phyloP scores from a whole-genome alignment of 768 basidiomycete genomes.

The Leccinum barrowsii region DNA sequence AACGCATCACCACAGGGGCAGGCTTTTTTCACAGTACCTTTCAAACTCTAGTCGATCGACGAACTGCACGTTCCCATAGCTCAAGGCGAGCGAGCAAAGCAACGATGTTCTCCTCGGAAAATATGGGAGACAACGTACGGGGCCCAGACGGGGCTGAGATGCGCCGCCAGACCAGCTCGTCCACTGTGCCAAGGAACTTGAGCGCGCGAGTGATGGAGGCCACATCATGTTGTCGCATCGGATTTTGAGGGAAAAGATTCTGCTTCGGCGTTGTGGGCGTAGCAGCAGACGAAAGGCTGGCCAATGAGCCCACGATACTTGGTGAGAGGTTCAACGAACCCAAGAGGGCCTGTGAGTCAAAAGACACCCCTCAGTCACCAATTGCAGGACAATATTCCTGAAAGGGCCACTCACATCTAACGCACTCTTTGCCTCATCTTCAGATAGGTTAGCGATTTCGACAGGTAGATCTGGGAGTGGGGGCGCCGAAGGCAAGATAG shows the following conservation, averaged over 20 bases:
- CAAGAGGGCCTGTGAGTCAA: slow-evolving; percentile 9
- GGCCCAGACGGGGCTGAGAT: slow-evolving; percentile 7
- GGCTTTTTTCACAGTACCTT: background rate
- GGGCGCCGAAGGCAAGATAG: background rate
- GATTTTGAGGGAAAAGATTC: background rate
- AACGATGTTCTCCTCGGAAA: slow-evolving; percentile 24
- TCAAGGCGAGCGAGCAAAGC: slow-evolving; percentile 24
- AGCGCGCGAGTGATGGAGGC: slow-evolving; percentile 22
- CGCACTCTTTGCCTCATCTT: slow-evolving; percentile 19
- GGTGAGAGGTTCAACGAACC: slow-evolving; percentile 14
- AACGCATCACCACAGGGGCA: background rate
- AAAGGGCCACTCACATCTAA: slow-evolving; percentile 17
- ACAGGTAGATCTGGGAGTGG: slow-evolving; percentile 2
- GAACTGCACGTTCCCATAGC: slow-evolving; percentile 28
- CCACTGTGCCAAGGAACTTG: slow-evolving; percentile 24
- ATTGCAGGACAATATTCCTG: background rate
- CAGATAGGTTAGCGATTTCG: slow-evolving; percentile 22
- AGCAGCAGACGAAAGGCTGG: background rate
- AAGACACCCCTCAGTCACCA: background rate
- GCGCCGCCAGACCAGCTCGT: slow-evolving; percentile 30
- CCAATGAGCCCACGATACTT: background rate
- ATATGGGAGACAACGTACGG: slow-evolving; percentile 12
- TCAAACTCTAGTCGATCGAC: slow-evolving; percentile 19
- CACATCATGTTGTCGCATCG: slow-evolving; percentile 11
- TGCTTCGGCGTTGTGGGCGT: background rate